Conservation (phyloP, 2,329 filamentous ascomycete species). For the Calonectria naviculata region DNA sequence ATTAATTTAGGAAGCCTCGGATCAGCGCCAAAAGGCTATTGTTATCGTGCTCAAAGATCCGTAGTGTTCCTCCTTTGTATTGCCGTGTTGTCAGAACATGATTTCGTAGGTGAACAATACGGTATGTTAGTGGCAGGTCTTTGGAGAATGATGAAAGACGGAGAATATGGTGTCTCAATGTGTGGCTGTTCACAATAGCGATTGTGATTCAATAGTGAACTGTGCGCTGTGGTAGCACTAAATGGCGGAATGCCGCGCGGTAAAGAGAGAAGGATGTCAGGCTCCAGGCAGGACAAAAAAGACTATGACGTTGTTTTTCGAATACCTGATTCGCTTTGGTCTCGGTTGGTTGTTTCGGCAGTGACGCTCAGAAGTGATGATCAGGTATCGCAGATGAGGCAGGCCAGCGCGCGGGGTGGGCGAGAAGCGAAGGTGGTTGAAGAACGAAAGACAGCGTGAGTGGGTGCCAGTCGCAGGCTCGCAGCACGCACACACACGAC, state of each 20-base stretch:
- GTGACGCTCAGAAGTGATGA: background rate
- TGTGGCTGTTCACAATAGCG: background rate
- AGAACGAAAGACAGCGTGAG: background rate
- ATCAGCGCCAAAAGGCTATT: slow-evolving; percentile 21
- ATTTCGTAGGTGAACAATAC: background rate
- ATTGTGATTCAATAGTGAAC: slow-evolving; percentile 8
- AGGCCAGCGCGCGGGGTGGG: background rate
- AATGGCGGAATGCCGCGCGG: background rate
- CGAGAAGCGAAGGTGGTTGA: background rate
- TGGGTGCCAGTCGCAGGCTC: slow-evolving; percentile 1
- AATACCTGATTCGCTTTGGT: slow-evolving; percentile 23
- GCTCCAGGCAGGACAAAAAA: slow-evolving; percentile 16
- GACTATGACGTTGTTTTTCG: slow-evolving; percentile 1
- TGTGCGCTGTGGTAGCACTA: background rate
- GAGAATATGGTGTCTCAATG: background rate
- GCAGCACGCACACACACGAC: background rate
- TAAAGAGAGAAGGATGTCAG: background rate
- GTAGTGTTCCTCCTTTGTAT: slow-evolving; percentile 33
- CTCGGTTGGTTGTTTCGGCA: background rate
- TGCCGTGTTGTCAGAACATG: slow-evolving; percentile 38
- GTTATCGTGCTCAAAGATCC: slow-evolving; percentile 18
- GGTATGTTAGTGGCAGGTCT: background rate
- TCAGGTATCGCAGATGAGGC: slow-evolving; percentile 4
- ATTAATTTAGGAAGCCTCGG: slow-evolving; percentile 14
- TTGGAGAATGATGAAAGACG: background rate